A percentile compares a stretch with the other conserved stretches of the same genome.
Conservation (phyloP, 768 basidiomycete species). For the Leccinum olivaceopallidum region DNA sequence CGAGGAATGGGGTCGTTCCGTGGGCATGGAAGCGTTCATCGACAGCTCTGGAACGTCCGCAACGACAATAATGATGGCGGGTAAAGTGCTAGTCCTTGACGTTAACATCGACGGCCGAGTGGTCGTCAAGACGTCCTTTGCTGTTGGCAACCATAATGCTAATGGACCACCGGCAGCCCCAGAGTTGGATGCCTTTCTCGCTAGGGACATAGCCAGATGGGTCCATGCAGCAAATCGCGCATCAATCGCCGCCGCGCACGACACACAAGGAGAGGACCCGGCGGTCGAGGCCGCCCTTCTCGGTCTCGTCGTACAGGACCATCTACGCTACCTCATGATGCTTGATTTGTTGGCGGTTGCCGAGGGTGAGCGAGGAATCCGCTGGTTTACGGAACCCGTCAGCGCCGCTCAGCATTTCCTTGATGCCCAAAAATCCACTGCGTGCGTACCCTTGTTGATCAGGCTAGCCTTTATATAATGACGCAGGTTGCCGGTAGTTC, state of each 20-base stretch:
- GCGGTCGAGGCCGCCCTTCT: conserved; percentile 49
- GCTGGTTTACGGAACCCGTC: conserved; percentile 66
- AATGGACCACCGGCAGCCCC: conserved; percentile 45
- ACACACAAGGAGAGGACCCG: conserved; percentile 48
- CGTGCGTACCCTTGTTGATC: conserved; percentile 14
- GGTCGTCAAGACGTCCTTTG: conserved; percentile 74
- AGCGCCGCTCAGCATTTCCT: conserved; percentile 21
- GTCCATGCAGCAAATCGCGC: conserved; percentile 44
- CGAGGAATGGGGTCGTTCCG: conserved; percentile 59
- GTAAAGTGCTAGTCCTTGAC: conserved; percentile 80
- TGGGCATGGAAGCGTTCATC: conserved; percentile 75
- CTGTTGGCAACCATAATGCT: conserved; percentile 47
- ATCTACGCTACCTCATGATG: conserved; percentile 69
- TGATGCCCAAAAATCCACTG: conserved; percentile 17
- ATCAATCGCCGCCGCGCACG: conserved; percentile 16
- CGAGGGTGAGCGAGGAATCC: conserved; percentile 59
- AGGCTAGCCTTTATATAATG: not conserved
- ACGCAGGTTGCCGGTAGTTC: conserved; percentile 32
- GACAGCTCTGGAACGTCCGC: conserved; percentile 51
- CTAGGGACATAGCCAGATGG: conserved; percentile 55
- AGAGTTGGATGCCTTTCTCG: conserved; percentile 62
- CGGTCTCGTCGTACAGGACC: conserved; percentile 49
- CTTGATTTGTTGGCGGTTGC: conserved; percentile 63
- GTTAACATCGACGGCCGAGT: conserved; percentile 55
- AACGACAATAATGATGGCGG: conserved; percentile 64